A percentile compares a stretch with the other conserved stretches of the same genome.
phyloP scores from a whole-genome alignment of 2,329 filamentous ascomycete species.

The Alternaria brassicicola region DNA sequence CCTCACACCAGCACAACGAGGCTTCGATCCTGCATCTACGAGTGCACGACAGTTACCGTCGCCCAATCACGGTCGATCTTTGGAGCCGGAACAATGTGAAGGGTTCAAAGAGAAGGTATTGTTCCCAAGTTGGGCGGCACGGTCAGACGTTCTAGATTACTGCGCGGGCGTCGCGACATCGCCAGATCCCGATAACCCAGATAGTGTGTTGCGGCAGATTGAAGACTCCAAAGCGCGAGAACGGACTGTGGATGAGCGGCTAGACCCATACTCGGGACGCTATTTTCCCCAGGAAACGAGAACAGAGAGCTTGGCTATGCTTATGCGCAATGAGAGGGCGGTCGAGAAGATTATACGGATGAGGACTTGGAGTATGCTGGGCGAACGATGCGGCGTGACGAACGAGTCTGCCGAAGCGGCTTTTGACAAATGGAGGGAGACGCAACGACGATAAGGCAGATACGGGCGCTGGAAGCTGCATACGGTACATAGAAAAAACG shows the following conservation, averaged over 20 bases:
- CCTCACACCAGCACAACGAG: constrained; percentile 70
- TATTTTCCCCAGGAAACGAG: constrained; percentile 81
- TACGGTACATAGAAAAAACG: neutral
- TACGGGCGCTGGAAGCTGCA: neutral
- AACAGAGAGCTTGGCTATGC: constrained; percentile 76
- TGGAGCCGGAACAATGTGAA: constrained; percentile 68
- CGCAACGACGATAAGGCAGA: constrained; percentile 11
- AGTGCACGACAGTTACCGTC: constrained; percentile 64
- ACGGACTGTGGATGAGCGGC: constrained; percentile 79
- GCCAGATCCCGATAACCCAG: constrained; percentile 86
- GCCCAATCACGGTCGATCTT: constrained; percentile 53
- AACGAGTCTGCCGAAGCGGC: constrained; percentile 53
- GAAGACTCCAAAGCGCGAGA: constrained; percentile 75
- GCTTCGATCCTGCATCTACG: constrained; percentile 83
- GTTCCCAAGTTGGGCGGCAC: constrained; percentile 85
- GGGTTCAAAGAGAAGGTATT: constrained; percentile 77
- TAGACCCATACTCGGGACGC: constrained; percentile 88
- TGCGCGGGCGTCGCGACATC: constrained; percentile 87
- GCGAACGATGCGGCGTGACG: constrained; percentile 71
- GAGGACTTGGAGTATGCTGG: constrained; percentile 80
- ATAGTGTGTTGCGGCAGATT: constrained; percentile 69
- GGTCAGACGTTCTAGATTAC: constrained; percentile 84
- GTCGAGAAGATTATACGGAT: constrained; percentile 80
- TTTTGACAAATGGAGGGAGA: constrained; percentile 44
- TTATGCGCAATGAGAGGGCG: constrained; percentile 75